Evolutionary conservation across 1,139 yeast species (phyloP).

Genomic region (Saccharomyces hybrid): DNA sequence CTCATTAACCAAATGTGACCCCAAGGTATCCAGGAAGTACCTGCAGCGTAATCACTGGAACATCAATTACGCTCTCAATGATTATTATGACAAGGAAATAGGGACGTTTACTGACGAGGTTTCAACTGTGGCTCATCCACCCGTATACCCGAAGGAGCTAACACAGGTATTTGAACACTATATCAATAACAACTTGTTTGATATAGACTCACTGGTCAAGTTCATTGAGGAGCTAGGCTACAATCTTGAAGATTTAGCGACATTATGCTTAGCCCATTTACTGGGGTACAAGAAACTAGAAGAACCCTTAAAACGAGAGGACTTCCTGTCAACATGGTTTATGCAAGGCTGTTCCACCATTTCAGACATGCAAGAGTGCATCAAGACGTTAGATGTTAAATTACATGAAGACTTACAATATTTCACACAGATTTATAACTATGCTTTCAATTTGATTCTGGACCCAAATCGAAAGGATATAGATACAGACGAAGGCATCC

Average conservation of each 20-base stretch:
- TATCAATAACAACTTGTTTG: conserved; percentile 15
- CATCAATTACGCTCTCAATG: conserved; percentile 29
- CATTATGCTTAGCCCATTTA: conserved; percentile 63
- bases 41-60: conserved; percentile 24
- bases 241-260: conserved; percentile 65
- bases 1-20: conserved; percentile 19
- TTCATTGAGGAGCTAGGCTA: conserved; percentile 61
- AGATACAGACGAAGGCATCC: conserved; percentile 55
- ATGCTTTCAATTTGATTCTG: conserved; percentile 59
- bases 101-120: conserved; percentile 16
- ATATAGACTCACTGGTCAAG: conserved; percentile 59
- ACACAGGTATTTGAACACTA: conserved; percentile 27
- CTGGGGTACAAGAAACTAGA: conserved; percentile 36
- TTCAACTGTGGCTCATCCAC: not conserved
- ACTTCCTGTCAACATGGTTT: conserved; percentile 20
- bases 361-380: conserved; percentile 43
- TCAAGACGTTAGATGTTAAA: conserved; percentile 35
- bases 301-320: conserved; percentile 23
- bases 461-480: conserved; percentile 49
- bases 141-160: conserved; percentile 18
- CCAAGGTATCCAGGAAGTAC: conserved; percentile 19
- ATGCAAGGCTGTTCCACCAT: conserved; percentile 34
- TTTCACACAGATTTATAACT: conserved; percentile 56
- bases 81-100: conserved; percentile 25
- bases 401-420: conserved; percentile 36